phyloP scores from a whole-genome alignment of 129 eudicot genomes.

The Tagetes patula region DNA sequence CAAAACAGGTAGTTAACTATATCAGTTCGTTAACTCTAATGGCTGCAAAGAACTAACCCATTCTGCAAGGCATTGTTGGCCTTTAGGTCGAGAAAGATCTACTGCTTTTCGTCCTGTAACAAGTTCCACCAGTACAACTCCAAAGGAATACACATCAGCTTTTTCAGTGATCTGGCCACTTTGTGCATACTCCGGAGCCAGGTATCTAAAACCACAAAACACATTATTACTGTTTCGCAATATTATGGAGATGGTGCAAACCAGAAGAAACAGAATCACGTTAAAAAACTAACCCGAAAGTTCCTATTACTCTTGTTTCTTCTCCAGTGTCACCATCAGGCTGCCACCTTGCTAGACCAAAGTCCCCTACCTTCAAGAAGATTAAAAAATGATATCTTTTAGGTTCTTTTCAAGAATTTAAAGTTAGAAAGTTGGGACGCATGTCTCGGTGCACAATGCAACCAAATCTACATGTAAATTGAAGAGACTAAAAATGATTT shows the following conservation, averaged over 20 bases:
- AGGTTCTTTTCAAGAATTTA: neutral
- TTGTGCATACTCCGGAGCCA: constrained; percentile 92
- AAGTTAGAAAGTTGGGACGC: constrained; percentile 60
- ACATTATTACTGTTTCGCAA: neutral
- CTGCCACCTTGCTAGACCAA: constrained; percentile 92
- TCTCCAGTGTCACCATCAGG: constrained; percentile 92
- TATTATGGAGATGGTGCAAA: neutral
- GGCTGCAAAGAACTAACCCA: constrained; percentile 48
- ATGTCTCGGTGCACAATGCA: constrained; percentile 99
- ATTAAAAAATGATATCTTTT: neutral
- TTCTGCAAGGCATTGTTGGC: constrained; percentile 90
- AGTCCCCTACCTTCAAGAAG: constrained; percentile 72
- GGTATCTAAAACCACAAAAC: constrained; percentile 49
- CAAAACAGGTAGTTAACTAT: neutral
- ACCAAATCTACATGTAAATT: constrained; percentile 71
- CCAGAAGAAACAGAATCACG: neutral
- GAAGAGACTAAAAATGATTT: neutral
- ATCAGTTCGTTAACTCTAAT: neutral
- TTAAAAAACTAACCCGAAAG: constrained; percentile 63
- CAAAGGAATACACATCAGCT: constrained; percentile 89
- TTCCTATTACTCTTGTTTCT: constrained; percentile 88
- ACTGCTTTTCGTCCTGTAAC: constrained; percentile 89
- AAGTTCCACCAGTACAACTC: constrained; percentile 85
- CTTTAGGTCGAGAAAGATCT: constrained; percentile 82
- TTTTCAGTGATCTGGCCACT: constrained; percentile 90